These are phyloP conservation scores for Fraxinus latifolia DNA, from an alignment of 305 asterid genomes.

Conservation along the genomic window DNA sequence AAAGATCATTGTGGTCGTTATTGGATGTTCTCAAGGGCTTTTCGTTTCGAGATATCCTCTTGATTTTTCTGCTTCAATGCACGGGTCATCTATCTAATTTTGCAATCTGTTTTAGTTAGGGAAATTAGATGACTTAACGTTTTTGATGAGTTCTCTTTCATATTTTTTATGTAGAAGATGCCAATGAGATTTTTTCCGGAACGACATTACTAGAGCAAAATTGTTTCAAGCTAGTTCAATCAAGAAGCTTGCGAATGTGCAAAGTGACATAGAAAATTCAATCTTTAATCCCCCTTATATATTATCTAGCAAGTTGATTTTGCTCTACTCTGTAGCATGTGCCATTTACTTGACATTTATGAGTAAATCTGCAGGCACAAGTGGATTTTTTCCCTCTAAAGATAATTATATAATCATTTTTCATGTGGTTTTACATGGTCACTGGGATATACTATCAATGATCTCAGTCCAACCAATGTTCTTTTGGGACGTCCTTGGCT, in stretches of 20 bases:
- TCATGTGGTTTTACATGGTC: neutral
- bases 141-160: neutral
- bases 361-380: neutral
- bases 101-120: neutral
- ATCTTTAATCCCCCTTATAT: neutral
- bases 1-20: neutral
- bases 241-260: neutral
- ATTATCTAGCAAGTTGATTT: neutral
- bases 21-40: slow-evolving; percentile 10
- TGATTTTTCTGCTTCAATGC: neutral
- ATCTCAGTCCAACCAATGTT: too few species aligned
- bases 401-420: neutral
- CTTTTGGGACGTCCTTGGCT: too few species aligned
- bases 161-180: neutral
- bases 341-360: neutral
- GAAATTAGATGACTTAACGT: neutral
- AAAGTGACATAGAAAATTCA: neutral
- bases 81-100: neutral
- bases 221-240: neutral
- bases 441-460: neutral
- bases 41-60: neutral
- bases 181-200: neutral
- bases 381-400: neutral
- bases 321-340: neutral
- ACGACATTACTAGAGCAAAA: neutral